These are phyloP conservation scores for Dactylellina haptotyla DNA, from an alignment of 2,329 filamentous ascomycete genomes.

Conservation along the genomic window DNA sequence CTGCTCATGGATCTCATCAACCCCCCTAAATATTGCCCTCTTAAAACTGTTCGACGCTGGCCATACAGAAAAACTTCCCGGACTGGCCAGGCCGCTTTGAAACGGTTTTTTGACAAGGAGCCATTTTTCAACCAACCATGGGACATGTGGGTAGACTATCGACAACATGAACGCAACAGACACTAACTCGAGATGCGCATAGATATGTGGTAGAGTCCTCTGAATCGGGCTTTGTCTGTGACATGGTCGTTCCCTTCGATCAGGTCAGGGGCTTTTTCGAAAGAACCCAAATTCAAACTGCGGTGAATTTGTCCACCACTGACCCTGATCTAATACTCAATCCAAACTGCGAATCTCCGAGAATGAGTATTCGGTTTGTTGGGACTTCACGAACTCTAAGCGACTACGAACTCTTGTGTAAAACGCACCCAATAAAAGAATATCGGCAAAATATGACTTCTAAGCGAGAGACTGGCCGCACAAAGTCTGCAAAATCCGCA, in stretches of 20 bases:
- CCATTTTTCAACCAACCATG: conserved; percentile 56
- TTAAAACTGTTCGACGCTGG: conserved; percentile 56
- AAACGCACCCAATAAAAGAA: neutral
- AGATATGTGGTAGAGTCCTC: conserved; percentile 51
- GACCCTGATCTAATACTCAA: conserved; percentile 28
- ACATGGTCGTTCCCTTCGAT: conserved; percentile 54
- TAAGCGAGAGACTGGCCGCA: neutral
- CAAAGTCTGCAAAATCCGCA: neutral
- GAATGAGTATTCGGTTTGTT: conserved; percentile 3
- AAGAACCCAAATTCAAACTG: conserved; percentile 52
- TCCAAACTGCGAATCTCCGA: neutral
- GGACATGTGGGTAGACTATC: conserved; percentile 55
- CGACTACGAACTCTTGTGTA: conserved; percentile 19
- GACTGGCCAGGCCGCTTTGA: conserved; percentile 55
- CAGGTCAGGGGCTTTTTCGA: conserved; percentile 55
- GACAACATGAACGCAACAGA: neutral
- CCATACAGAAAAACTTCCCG: conserved; percentile 55
- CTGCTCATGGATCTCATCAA: neutral
- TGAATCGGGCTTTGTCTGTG: conserved; percentile 35
- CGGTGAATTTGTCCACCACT: conserved; percentile 3
- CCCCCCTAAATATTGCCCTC: conserved; percentile 13
- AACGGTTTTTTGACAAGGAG: conserved; percentile 56
- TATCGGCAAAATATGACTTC: neutral
- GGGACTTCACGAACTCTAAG: conserved; percentile 27
- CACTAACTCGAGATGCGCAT: conserved; percentile 6